phyloP scores from a whole-genome alignment of 495 filamentous ascomycete genomes.

The Articulospora tetracladia region DNA sequence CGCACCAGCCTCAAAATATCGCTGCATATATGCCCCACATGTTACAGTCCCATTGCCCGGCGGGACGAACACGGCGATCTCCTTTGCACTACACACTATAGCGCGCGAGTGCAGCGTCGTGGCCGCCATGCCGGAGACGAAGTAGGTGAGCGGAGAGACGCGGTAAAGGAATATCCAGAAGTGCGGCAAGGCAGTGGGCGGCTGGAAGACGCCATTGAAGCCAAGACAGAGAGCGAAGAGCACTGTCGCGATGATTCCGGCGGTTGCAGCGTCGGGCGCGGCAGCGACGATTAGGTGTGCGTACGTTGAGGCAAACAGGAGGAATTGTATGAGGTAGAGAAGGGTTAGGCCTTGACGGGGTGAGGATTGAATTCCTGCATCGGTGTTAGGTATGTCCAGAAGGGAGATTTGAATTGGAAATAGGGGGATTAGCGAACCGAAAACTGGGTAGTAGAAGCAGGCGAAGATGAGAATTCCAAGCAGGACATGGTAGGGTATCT shows the following conservation, averaged over 20 bases:
- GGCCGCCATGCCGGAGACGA: slow-evolving; percentile 61
- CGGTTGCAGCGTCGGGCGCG: background rate
- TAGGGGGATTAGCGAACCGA: background rate
- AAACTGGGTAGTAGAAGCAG: background rate
- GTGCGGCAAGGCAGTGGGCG: slow-evolving; percentile 51
- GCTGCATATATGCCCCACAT: slow-evolving; percentile 53
- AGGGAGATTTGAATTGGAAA: no score
- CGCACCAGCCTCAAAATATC: slow-evolving; percentile 36
- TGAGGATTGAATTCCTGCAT: background rate
- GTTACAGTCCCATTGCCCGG: slow-evolving; percentile 33
- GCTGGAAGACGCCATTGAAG: background rate
- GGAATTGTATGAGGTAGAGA: background rate
- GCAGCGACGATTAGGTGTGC: background rate
- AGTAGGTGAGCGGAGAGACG: slow-evolving; percentile 69
- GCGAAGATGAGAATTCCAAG: background rate
- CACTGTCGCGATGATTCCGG: background rate
- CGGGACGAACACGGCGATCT: slow-evolving; percentile 53
- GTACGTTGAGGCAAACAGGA: background rate
- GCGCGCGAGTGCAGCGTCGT: slow-evolving; percentile 53
- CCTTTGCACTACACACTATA: slow-evolving; percentile 58
- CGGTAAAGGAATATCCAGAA: slow-evolving; percentile 91
- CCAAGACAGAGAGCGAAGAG: background rate
- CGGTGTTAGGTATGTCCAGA: background rate
- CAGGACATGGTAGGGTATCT: slow-evolving; percentile 31
- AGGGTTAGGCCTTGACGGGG: background rate